Base-by-base conservation (phyloP, 495 filamentous ascomycete species). In the Penicillium macrosclerotiorum region DNA sequence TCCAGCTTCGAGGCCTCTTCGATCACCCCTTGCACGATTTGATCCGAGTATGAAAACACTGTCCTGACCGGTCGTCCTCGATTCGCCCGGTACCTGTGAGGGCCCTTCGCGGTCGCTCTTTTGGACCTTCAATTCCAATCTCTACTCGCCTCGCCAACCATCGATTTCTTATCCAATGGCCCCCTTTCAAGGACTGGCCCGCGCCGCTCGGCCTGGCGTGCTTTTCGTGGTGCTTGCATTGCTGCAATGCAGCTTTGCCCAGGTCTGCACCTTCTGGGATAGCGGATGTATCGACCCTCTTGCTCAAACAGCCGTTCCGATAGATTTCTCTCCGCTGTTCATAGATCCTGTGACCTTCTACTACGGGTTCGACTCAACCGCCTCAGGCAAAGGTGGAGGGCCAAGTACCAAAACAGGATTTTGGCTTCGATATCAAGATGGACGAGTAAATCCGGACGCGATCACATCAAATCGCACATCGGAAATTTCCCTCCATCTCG, bases 181-280 rank as follows among this genome's bases (percentile, higher is more conserved):
- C 32, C 40, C 27, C 35, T 26, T 14, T 37, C 29, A 19, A 13
- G 35, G 39, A 8, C 17, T 45, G 9, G 38, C 55, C 38, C 55
- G 42, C 22, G 27, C 55, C 4, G 13, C 24, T 34, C 53, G 43
- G 46, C 50, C 57, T 42, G 60, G 37, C 27, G 24, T 63, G 11
- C 36, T 63, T 17, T 14, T 62, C 16, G 9, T 62, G 2, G 5
- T 65, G 17, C 25, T 58, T 9, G 38, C 45, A 25, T 27, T 65
- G 7, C 37, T 63, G 3, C 60, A 51, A 18, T 29, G 47, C 24
- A 46, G 42, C 20, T 41, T 52, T 8, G 66, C 67, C 35, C 61
- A 69, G 36, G 55, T 68, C 33, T 74, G 71, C 41, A 61, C 59
- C 1, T 74, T 74, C 44, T 67, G 65, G 63, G 61, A 67, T 42